These are phyloP conservation scores for Botrytis porri DNA, from an alignment of 2,329 filamentous ascomycete species.

Conservation along the genomic window DNA sequence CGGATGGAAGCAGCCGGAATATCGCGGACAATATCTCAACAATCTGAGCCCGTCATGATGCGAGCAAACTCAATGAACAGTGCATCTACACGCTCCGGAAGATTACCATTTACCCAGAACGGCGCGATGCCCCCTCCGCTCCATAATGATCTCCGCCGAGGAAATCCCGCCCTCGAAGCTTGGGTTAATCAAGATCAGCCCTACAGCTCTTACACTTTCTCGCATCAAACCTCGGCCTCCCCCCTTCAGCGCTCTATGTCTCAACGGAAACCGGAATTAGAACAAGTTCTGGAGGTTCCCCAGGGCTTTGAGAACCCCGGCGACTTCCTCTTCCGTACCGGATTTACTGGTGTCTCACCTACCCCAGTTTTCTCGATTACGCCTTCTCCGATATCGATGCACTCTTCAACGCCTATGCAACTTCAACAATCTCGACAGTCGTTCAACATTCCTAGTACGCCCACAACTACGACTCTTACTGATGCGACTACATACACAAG, in stretches of 20 bases:
- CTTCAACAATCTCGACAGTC: slow-evolving; percentile 25
- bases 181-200: slow-evolving; percentile 35
- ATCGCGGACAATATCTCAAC: slow-evolving; percentile 33
- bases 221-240: slow-evolving; percentile 25
- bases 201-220: slow-evolving; percentile 30
- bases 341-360: slow-evolving; percentile 12
- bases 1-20: slow-evolving; percentile 28
- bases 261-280: slow-evolving; percentile 29
- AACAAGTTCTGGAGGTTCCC: slow-evolving; percentile 34
- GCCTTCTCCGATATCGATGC: slow-evolving; percentile 18
- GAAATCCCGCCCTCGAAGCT: slow-evolving; percentile 30
- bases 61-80: slow-evolving; percentile 33
- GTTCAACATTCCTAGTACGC: slow-evolving; percentile 36
- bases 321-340: slow-evolving; percentile 31
- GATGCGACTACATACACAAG: slow-evolving; percentile 36
- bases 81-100: slow-evolving; percentile 30
- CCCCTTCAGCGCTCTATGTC: slow-evolving; percentile 27
- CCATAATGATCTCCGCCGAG: slow-evolving; percentile 28
- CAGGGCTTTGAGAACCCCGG: slow-evolving; percentile 30
- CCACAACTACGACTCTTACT: slow-evolving; percentile 35
- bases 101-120: slow-evolving; percentile 32
- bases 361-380: slow-evolving; percentile 29
- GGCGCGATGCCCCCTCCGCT: slow-evolving; percentile 31
- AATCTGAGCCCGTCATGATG: slow-evolving; percentile 34
- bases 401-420: slow-evolving; percentile 17